Conservation (phyloP, 1,284 basidiomycete species). For the Schizopora paradoxa region DNA sequence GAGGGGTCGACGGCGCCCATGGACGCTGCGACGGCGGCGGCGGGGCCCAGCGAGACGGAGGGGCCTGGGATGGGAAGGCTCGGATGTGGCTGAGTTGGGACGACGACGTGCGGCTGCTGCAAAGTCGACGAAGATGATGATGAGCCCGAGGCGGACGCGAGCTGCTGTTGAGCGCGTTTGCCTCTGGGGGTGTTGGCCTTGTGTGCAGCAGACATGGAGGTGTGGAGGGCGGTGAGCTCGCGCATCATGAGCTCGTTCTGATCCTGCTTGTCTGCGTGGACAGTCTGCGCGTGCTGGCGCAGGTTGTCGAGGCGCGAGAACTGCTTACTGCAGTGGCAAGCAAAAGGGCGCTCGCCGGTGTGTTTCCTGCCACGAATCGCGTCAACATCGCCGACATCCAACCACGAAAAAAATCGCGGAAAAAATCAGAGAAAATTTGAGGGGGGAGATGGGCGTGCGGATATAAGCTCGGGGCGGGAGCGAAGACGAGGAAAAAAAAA, state of each 20-base stretch:
- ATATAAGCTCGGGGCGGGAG: slow-evolving; percentile 18
- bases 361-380: slow-evolving; percentile 67
- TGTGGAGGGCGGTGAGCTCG: slow-evolving; percentile 81
- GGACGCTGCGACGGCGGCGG: slow-evolving; percentile 1
- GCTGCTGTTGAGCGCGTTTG: slow-evolving; percentile 31
- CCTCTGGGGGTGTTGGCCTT: slow-evolving; percentile 46
- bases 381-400: not conserved
- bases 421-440: slow-evolving; percentile 8
- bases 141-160: slow-evolving; percentile 20
- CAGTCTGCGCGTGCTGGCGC: slow-evolving; percentile 93
- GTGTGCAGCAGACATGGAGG: slow-evolving; percentile 72
- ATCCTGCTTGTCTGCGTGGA: slow-evolving; percentile 85
- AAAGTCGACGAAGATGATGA: slow-evolving; percentile 15
- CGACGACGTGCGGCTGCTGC: slow-evolving; percentile 10
- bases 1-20: slow-evolving; percentile 1
- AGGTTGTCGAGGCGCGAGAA: slow-evolving; percentile 97
- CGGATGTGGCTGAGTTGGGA: slow-evolving; percentile 3
- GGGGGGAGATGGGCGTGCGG: slow-evolving; percentile 21
- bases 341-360: slow-evolving; percentile 93
- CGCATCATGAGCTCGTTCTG: slow-evolving; percentile 91
- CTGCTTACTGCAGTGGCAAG: slow-evolving; percentile 92
- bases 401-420: slow-evolving; percentile 4
- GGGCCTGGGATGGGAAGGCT: not conserved
- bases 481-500: slow-evolving; percentile 18
- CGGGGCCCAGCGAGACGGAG: not conserved